phyloP scores from a whole-genome alignment of 2,329 filamentous ascomycete genomes.

The Bertia moriformis region DNA sequence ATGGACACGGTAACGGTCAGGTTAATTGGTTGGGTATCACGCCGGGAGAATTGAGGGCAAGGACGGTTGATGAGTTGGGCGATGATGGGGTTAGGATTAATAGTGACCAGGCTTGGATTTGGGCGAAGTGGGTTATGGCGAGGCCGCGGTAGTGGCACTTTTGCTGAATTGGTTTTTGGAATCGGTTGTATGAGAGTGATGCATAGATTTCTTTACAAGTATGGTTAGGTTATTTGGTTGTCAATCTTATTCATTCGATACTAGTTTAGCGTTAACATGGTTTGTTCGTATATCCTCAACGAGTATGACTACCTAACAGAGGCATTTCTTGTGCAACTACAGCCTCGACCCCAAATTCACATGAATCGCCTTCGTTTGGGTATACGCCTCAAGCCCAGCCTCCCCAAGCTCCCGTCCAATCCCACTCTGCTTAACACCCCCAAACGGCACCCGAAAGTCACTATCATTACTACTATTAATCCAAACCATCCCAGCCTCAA shows the following conservation, averaged over 20 bases:
- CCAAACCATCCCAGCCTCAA: constrained; percentile 38
- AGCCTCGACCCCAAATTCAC: background rate
- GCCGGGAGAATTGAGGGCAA: too few species aligned
- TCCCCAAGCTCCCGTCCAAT: constrained; percentile 3
- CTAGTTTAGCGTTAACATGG: too few species aligned
- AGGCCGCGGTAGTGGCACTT: too few species aligned
- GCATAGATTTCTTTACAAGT: too few species aligned
- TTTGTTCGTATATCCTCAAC: too few species aligned
- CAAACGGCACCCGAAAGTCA: constrained; percentile 32
- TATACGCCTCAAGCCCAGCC: background rate
- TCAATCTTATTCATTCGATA: too few species aligned
- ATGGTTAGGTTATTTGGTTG: too few species aligned
- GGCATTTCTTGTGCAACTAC: background rate
- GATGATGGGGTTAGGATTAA: background rate
- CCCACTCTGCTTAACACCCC: constrained; percentile 9
- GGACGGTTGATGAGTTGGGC: background rate
- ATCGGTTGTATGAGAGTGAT: too few species aligned
- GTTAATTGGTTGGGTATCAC: too few species aligned
- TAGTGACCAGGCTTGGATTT: background rate
- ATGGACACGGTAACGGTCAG: background rate
- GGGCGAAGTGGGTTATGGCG: background rate
- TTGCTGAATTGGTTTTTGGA: too few species aligned
- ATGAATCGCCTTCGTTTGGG: background rate
- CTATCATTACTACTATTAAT: constrained; percentile 23
- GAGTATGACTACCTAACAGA: too few species aligned